Percentiles rank a stretch among this genome's conserved stretches.
phyloP scores from a whole-genome alignment of 108 stramenopile species.

The Fragilariopsis cylindrus region DNA sequence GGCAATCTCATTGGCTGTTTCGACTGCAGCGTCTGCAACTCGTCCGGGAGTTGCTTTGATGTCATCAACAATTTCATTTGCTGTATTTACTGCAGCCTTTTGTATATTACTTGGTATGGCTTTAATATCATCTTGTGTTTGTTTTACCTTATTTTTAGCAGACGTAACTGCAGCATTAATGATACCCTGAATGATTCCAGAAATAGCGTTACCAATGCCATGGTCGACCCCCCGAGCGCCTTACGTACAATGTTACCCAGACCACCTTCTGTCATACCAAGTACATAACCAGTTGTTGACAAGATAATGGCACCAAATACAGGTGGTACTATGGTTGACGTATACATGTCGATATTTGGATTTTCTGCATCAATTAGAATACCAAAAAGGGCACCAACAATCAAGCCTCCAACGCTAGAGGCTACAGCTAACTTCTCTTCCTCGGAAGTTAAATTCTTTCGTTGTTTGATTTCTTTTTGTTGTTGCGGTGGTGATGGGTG shows the following conservation, averaged over 20 bases:
- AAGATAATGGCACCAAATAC: conserved; percentile 36
- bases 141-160: conserved; percentile 44
- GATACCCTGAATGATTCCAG: conserved; percentile 23
- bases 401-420: conserved; percentile 25
- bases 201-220: conserved; percentile 19
- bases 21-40: conserved; percentile 29
- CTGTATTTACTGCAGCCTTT: conserved; percentile 48
- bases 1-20: conserved; percentile 43
- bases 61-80: conserved; percentile 57
- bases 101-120: conserved; percentile 42
- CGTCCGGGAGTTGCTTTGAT: conserved; percentile 49
- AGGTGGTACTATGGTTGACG: conserved; percentile 45
- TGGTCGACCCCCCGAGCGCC: conserved; percentile 44
- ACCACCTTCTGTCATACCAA: conserved; percentile 34
- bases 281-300: conserved; percentile 36
- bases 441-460: conserved; percentile 18
- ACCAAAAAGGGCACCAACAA: conserved; percentile 23
- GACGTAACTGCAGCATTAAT: conserved; percentile 35
- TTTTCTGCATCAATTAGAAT: conserved; percentile 6
- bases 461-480: neutral
- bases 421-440: conserved; percentile 24
- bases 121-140: conserved; percentile 64
- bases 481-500: neutral
- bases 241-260: conserved; percentile 43
- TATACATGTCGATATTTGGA: conserved; percentile 27